Base-by-base conservation (phyloP, 2,329 filamentous ascomycete genomes). In the Knoxdaviesia capensis region DNA sequence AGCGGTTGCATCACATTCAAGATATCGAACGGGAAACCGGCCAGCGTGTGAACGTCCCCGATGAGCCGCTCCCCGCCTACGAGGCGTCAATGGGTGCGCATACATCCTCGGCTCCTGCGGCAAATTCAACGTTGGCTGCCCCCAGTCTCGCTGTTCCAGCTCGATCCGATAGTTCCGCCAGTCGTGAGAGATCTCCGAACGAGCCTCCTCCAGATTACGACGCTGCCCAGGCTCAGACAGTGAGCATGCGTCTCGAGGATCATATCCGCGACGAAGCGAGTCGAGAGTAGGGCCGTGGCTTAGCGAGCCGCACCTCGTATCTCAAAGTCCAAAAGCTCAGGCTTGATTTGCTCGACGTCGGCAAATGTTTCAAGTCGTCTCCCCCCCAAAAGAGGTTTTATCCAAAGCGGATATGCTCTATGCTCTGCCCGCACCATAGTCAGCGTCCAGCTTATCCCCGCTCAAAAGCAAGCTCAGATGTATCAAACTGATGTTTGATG, bases 181-280 rank as follows among this genome's bases (percentile, higher is more conserved):
- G 55, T 47, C 55, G 59, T 38, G 50, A 48, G 34, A 55, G 57
- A 41, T 62, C 58, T 62, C 59, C 84, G 52, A 52, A 77, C 59
- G 87, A 90, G 54, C 85, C 87, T 5, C 88, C 88, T 39, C 88
- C 88, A 40, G 82, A 77, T 34, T 96, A 96, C 54, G 86, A 94
- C 52, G 85, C 94, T 57, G 82, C 83, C 31, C 88, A 94, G 58
- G 76, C 70, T n/a, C 73, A 77, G 50, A 71, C 72, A 31, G 57
- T 78, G 31, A 66, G 61, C 46, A 71, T 65, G 54, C 63, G 61
- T 41, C 59, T 77, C 28, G 74, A 85, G 54, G 74, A 83, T 50
- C 81, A 80, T 46, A 68, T 87, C 48, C 77, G 79, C 38, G 71
- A 80, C 46, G 82, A 82, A 49, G 66, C 83, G 37, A 81, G 88